These are phyloP conservation scores for Pelargonium fulgidum DNA, from an alignment of 441 rosid genomes.

Conservation along the genomic window DNA sequence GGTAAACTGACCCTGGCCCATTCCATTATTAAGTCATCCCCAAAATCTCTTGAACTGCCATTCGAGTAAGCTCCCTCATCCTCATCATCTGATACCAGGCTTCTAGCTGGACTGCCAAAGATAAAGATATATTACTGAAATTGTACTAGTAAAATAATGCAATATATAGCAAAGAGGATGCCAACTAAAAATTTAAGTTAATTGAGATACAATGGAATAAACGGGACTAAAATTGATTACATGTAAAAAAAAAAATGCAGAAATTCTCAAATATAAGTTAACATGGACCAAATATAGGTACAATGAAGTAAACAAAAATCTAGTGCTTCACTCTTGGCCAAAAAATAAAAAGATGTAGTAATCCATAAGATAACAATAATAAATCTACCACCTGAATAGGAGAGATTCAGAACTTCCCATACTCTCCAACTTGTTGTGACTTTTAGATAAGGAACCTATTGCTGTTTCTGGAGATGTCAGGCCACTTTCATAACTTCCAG, in stretches of 20 bases:
- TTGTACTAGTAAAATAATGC: not conserved
- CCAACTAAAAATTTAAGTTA: not conserved
- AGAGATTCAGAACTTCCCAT: slow-evolving; percentile 58
- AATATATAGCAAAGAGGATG: not conserved
- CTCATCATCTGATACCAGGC: slow-evolving; percentile 58
- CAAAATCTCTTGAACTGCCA: slow-evolving; percentile 45
- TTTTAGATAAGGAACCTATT: slow-evolving; percentile 32
- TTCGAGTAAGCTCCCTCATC: slow-evolving; percentile 50
- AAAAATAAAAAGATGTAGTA: too few relatives aligned
- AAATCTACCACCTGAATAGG: slow-evolving; percentile 57
- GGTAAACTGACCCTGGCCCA: slow-evolving; percentile 85
- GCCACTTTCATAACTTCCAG: slow-evolving; percentile 46
- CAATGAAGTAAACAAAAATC: not conserved
- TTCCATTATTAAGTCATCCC: slow-evolving; percentile 64
- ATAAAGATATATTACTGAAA: slow-evolving; percentile 28
- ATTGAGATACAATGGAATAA: too few relatives aligned
- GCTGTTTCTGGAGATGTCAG: slow-evolving; percentile 63
- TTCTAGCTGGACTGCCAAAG: slow-evolving; percentile 94
- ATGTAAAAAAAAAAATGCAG: too few relatives aligned
- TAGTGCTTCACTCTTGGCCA: not conserved
- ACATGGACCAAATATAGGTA: not conserved
- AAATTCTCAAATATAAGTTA: not conserved
- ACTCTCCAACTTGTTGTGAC: slow-evolving; percentile 39
- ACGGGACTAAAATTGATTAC: too few relatives aligned
- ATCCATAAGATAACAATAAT: not conserved